Evolutionary conservation across 768 basidiomycete genomes (phyloP).

Genomic region (Kwoniella bestiolae): DNA sequence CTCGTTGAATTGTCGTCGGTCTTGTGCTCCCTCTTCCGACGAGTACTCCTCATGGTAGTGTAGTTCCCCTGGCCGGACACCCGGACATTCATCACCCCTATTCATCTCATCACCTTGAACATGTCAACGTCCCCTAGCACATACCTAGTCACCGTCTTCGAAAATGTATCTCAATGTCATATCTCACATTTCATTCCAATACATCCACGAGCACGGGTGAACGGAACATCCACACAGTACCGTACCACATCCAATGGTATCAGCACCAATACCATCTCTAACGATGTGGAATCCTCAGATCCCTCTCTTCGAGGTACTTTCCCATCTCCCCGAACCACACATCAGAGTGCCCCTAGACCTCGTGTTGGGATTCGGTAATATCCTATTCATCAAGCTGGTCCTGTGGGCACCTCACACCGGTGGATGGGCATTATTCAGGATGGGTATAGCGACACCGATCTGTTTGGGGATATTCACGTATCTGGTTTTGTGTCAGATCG

Average conservation of each 20-base stretch:
- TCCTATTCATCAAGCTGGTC: constrained; percentile 2
- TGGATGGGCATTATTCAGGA: constrained; percentile 33
- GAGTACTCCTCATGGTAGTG: no score
- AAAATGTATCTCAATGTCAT: no score
- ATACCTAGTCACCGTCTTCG: no score
- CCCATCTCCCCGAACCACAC: constrained; percentile 6
- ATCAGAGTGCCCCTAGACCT: not conserved
- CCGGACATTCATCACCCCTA: no score
- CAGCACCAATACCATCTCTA: not conserved
- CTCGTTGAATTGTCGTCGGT: no score
- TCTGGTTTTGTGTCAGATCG: not conserved
- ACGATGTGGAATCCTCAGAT: constrained; percentile 1
- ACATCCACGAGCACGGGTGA: not conserved
- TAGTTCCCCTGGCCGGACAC: no score
- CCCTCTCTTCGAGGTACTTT: constrained; percentile 4
- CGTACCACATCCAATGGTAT: not conserved
- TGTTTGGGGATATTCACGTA: constrained; percentile 3
- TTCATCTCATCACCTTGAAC: no score
- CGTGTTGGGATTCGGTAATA: not conserved
- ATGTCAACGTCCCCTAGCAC: no score
- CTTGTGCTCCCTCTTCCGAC: no score
- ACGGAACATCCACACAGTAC: not conserved
- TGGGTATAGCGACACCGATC: constrained; percentile 6
- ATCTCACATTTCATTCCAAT: no score
- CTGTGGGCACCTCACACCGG: constrained; percentile 32